Base-by-base conservation (phyloP, 495 filamentous ascomycete species). In the Amniculicola lignicola region DNA sequence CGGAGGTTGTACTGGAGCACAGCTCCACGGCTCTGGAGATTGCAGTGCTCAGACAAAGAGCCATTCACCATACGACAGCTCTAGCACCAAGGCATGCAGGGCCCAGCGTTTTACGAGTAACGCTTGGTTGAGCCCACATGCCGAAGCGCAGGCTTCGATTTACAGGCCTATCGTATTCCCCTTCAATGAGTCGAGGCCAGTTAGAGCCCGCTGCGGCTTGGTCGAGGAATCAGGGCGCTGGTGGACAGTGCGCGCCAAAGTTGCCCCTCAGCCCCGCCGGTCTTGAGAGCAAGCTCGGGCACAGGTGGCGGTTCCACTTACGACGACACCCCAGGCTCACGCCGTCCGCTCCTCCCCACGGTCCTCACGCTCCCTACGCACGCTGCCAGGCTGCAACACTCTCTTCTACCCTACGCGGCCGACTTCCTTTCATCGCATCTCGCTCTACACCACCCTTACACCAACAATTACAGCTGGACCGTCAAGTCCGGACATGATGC, bases 281-380 rank as follows among this genome's bases (percentile, higher is more conserved):
- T 33, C 29, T 7, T 33, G 29, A n/a, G n/a, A n/a, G 50, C 10
- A 19, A 41, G 37, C 22, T 18, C 35, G 35, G 35, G 51, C 23
- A 5, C 14, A 12, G 38, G 51, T 54, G 51, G 51, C 51, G 51
- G 51, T n/a, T 14, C n/a, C 19, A 40, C 35, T 54, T 54, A 54
- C 39, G 39, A 54, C 16, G 24, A n/a, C 31, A 10, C 18, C 31
- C 14, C 36, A 15, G 27, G 21, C 24, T 27, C 47, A 21, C 28
- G 7, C n/a, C 23, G 12, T 15, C 22, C 45, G 15, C 11, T 35
- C 45, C 12, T 29, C 27, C 45, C 25, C 4, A n/a, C 9, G 9
- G 29, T n/a, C 29, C 29, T 9, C 29, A n/a, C 29, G n/a, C n/a
- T n/a, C 27, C 19, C 45, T 33, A 19, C 7, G 14, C 25, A 15